phyloP scores from a whole-genome alignment of 371 early-diverging fungal species.

The Syncephalastrum monosporum region DNA sequence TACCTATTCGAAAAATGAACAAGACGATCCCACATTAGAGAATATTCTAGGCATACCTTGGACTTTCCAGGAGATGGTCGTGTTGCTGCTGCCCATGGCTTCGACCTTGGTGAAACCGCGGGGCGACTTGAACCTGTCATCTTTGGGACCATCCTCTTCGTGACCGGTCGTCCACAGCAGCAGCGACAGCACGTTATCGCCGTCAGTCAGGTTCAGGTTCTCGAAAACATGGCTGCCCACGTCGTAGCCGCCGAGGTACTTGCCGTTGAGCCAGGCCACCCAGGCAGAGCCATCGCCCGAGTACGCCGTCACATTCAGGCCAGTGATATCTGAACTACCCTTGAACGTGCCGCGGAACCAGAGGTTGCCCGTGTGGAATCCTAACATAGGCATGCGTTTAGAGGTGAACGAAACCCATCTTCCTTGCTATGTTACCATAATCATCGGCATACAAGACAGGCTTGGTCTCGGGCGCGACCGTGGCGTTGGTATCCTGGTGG shows the following conservation, averaged over 20 bases:
- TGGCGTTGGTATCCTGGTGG: conserved; percentile 18
- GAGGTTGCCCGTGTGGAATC: conserved; percentile 21
- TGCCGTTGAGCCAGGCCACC: conserved; percentile 22
- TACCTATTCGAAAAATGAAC: conserved; percentile 5
- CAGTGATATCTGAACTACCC: conserved; percentile 14
- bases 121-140: conserved; percentile 14
- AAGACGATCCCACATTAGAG: background rate
- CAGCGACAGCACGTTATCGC: conserved; percentile 18
- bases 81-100: conserved; percentile 10
- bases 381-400: conserved; percentile 4
- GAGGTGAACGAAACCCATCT: too few relatives aligned
- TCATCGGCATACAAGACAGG: conserved; percentile 26
- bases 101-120: conserved; percentile 20
- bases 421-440: conserved; percentile 9
- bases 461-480: conserved; percentile 10
- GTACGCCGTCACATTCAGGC: conserved; percentile 14
- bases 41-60: conserved; percentile 7
- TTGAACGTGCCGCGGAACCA: conserved; percentile 28
- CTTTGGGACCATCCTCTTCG: conserved; percentile 14
- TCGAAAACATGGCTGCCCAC: conserved; percentile 12
- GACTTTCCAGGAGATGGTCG: conserved; percentile 18
- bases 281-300: conserved; percentile 22
- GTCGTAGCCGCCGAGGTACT: conserved; percentile 28
- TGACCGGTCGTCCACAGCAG: conserved; percentile 23
- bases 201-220: conserved; percentile 8